Evolutionary conservation across 148 eudicot species (phyloP), one percentile per base, ranked within the genome.

Genomic region (Camellia japonica): DNA sequence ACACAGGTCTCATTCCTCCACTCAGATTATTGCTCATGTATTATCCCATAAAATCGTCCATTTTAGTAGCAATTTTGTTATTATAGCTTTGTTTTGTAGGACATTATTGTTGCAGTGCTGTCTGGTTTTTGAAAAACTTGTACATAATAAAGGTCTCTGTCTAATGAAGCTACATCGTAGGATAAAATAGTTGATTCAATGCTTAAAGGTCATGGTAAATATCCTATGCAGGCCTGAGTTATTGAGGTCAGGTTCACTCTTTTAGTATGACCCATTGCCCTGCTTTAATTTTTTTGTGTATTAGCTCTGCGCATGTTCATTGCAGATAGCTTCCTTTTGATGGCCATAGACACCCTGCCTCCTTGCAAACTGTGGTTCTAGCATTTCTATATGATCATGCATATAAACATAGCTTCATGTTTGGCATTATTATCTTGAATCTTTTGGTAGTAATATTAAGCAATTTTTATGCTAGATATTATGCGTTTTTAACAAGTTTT

Each of bases 1-100:
- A 95, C 80, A 87, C 97, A 86, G 98, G 98, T 95, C 56, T 51
- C 8, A n/a, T 62, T 80, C 66, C 77, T 81, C 76, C 38, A 47
- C 61, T 78, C 47, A 63, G 73, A 15, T 68, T 52, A 44, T 54
- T 69, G 16, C 72, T 30, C 38, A 43, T 18, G 42, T 51, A 19
- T 47, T 56, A 43, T 15, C 66, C 65, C 44, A 10, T 80, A 66
- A 23, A n/a, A 52, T 11, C 12, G 9, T 64, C 43, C 76, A 54
- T 30, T 73, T 52, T 19, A 38, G 49, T 73, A 7, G 44, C 8
- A 30, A 30, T 30, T 42, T 6, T 23, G 23, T 54, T 54, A 42
- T 23, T 73, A 19, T 76, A 51, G 43, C 38, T 30, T 46, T 63
- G 10, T 52, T 63, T 19, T 76, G 44, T 10, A 64, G 10, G 71